phyloP scores from a whole-genome alignment of 2,329 filamentous ascomycete species.

The Pleomassaria siparia region DNA sequence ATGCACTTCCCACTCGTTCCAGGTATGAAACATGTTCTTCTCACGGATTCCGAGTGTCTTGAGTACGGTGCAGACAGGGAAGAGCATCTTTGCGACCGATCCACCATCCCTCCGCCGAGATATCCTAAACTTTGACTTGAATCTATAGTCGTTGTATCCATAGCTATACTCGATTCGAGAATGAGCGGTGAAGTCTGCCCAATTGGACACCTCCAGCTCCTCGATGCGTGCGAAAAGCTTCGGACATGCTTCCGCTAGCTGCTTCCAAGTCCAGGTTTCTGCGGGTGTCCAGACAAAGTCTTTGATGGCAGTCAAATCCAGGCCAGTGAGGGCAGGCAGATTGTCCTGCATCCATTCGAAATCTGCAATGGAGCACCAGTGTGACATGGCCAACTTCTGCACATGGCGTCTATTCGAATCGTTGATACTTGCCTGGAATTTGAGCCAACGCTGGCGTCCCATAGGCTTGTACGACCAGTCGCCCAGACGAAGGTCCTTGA shows the following conservation, averaged over 20 bases:
- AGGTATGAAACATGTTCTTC: conserved; percentile 38
- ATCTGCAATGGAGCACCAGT: conserved; percentile 40
- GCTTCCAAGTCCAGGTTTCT: conserved; percentile 41
- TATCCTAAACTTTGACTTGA: conserved; percentile 38
- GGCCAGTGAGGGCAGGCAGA: conserved; percentile 32
- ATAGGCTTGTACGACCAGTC: conserved; percentile 37
- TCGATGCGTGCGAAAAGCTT: conserved; percentile 33
- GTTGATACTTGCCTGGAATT: conserved; percentile 35
- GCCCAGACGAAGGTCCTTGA: conserved; percentile 31
- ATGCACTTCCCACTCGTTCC: conserved; percentile 43
- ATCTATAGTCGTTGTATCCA: conserved; percentile 40
- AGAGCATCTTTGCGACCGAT: conserved; percentile 36
- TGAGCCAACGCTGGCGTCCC: conserved; percentile 32
- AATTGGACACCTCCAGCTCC: conserved; percentile 39
- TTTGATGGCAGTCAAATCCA: conserved; percentile 41
- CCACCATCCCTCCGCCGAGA: conserved; percentile 38
- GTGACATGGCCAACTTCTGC: conserved; percentile 39
- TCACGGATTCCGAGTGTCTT: conserved; percentile 38
- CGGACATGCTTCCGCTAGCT: conserved; percentile 34
- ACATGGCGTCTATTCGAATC: conserved; percentile 34
- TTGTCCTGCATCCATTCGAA: conserved; percentile 42
- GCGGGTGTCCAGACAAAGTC: conserved; percentile 42
- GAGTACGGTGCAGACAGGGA: conserved; percentile 32
- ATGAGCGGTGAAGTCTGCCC: conserved; percentile 41
- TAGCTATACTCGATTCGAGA: conserved; percentile 42